A percentile compares a stretch with the other conserved stretches of the same genome.
Evolutionary conservation across 352 stramenopile genomes (phyloP).

Genomic region (Phytophthora brassicae): DNA sequence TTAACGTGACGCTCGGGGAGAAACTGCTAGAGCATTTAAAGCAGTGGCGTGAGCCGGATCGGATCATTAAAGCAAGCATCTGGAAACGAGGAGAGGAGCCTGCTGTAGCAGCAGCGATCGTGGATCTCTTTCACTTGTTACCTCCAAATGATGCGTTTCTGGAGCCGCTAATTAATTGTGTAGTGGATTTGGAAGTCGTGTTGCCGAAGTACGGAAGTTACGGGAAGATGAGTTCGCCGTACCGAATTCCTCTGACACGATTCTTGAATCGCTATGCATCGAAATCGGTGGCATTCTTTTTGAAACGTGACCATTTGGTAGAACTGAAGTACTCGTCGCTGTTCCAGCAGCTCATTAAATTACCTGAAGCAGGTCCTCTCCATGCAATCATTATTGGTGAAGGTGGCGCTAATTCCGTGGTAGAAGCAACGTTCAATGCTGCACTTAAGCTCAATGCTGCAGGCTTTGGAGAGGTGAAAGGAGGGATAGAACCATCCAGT

Average conservation of each 20-base stretch:
- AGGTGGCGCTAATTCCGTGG: slow-evolving; percentile 87
- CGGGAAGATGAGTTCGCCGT: slow-evolving; percentile 90
- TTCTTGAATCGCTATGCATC: slow-evolving; percentile 94
- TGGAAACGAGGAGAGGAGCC: slow-evolving; percentile 95
- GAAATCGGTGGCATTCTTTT: slow-evolving; percentile 84
- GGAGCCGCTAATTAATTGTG: slow-evolving; percentile 94
- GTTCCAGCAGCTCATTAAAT: slow-evolving; percentile 93
- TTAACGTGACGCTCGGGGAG: slow-evolving; percentile 97
- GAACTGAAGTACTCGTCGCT: slow-evolving; percentile 91
- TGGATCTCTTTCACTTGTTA: slow-evolving; percentile 96
- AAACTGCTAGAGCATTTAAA: slow-evolving; percentile 97
- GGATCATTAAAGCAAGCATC: slow-evolving; percentile 90
- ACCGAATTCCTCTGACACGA: slow-evolving; percentile 88
- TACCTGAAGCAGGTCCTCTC: slow-evolving; percentile 87
- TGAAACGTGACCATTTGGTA: slow-evolving; percentile 82
- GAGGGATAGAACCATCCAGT: slow-evolving; percentile 39
- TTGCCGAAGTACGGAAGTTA: slow-evolving; percentile 91
- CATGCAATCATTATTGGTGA: slow-evolving; percentile 87
- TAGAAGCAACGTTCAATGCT: slow-evolving; percentile 92
- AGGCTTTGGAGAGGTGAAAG: slow-evolving; percentile 41
- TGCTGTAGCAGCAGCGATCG: slow-evolving; percentile 93
- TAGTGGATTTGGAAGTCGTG: slow-evolving; percentile 93
- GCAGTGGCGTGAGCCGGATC: slow-evolving; percentile 91
- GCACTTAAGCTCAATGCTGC: slow-evolving; percentile 56
- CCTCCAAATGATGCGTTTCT: slow-evolving; percentile 95